Evolutionary conservation across 2,329 filamentous ascomycete genomes (phyloP), one percentile per base, ranked within the genome.

Genomic region (Hypocrella siamensis): DNA sequence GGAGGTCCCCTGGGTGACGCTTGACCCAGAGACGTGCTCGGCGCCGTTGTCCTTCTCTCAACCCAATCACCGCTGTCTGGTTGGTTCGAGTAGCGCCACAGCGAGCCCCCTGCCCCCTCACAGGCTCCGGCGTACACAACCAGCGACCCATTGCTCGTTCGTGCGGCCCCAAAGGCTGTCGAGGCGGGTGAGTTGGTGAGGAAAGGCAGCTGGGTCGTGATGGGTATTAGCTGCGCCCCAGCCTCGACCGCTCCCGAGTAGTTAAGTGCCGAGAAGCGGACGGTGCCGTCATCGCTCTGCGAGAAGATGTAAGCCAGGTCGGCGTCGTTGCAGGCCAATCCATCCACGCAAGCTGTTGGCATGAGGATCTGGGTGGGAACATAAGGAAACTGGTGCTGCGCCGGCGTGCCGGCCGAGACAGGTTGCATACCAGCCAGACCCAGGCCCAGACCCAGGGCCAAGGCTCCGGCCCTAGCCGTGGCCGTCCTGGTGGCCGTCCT

Each of bases 71-170:
- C 28, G 17, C 28, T n/a, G 11, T 19, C 21, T 3, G 10, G 22
- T 28, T 49, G 58, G 3, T 68, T 61, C 7, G 58, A 60, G 42
- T 78, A 86, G 16, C 60, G 70, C 83, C 83, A 93, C 34, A 92
- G 46, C 21, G 65, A 53, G 10, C 70, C 65, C 24, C 53, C 56
- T 4, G 56, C 59, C 3, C 63, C 54, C 1, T 67, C 57, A 47
- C 88, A 94, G 40, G 78, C 65, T 3, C 88, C 86, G 0, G 76
- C 64, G 34, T 84, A 79, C 2, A 90, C 74, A 3, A 74, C 67
- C 18, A 94, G 65, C 9, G 75, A 70, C 12, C 82, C 83, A 45
- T 71, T 64, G 27, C 67, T 57, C 29, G 79, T 71, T 19, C 85
- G 62, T 0, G 75, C 61, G 0, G 84, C 73, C 6, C 75, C 65